Percentiles rank a stretch among this genome's conserved stretches.
phyloP scores from a whole-genome alignment of 1,284 basidiomycete genomes.

The Puccinia brachypodii region DNA sequence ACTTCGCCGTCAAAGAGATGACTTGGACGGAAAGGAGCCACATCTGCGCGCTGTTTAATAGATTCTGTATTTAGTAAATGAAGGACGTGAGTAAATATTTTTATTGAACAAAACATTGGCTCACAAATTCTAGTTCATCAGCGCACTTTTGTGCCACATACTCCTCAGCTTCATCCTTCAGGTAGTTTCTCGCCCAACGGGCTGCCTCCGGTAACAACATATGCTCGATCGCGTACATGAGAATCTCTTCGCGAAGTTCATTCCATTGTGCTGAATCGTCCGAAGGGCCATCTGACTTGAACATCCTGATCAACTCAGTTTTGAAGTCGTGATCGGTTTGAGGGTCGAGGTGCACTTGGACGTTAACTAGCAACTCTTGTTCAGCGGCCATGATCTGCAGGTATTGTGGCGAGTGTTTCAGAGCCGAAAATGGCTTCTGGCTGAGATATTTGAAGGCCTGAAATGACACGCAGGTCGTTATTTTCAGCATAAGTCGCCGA shows the following conservation, averaged over 20 bases:
- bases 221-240: constrained; percentile 74
- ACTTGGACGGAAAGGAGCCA: constrained; percentile 69
- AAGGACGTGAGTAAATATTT: constrained; percentile 7
- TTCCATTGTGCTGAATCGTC: constrained; percentile 92
- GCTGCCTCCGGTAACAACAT: constrained; percentile 77
- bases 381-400: constrained; percentile 90
- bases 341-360: constrained; percentile 71
- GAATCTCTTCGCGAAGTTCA: constrained; percentile 73
- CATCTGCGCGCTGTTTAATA: constrained; percentile 58
- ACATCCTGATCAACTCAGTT: constrained; percentile 74
- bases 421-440: constrained; percentile 73
- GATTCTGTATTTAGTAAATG: constrained; percentile 36
- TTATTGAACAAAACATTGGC: constrained; percentile 52
- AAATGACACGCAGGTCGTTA: constrained; percentile 33
- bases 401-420: constrained; percentile 75
- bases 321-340: constrained; percentile 68
- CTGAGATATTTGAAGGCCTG: constrained; percentile 94
- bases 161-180: constrained; percentile 88
- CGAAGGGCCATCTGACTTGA: constrained; percentile 79
- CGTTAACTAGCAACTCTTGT: constrained; percentile 76
- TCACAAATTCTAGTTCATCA: constrained; percentile 69
- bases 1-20: constrained; percentile 70
- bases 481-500: not conserved
- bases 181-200: constrained; percentile 84
- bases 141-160: constrained; percentile 70